A percentile compares a stretch with the other conserved stretches of the same genome.
phyloP scores from a whole-genome alignment of 2,329 filamentous ascomycete genomes.

The Xylaria sp. region DNA sequence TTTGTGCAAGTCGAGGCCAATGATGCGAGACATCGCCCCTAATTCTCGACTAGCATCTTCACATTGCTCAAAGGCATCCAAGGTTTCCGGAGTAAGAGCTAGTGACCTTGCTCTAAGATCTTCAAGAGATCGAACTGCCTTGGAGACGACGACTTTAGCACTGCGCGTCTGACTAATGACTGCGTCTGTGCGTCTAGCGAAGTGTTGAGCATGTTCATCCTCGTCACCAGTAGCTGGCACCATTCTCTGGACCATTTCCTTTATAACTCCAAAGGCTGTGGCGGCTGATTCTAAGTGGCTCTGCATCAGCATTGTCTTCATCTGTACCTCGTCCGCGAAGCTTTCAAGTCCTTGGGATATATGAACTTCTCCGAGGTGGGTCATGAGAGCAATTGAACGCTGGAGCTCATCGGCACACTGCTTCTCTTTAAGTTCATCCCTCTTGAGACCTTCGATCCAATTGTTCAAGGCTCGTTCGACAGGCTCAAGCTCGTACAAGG shows the following conservation, averaged over 20 bases:
- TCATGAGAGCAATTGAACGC: constrained; percentile 82
- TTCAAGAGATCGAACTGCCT: constrained; percentile 76
- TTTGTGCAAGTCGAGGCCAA: constrained; percentile 69
- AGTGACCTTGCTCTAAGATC: constrained; percentile 79
- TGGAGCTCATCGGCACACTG: constrained; percentile 82
- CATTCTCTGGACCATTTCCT: constrained; percentile 69
- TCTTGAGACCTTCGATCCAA: constrained; percentile 84
- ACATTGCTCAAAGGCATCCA: constrained; percentile 71
- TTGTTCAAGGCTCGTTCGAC: constrained; percentile 87
- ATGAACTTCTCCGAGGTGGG: constrained; percentile 83
- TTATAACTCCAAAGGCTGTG: constrained; percentile 46
- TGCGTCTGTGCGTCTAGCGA: constrained; percentile 72
- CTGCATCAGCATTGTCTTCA: constrained; percentile 77
- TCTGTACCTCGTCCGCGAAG: constrained; percentile 80
- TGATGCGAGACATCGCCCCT: constrained; percentile 67
- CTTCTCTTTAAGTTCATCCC: constrained; percentile 84
- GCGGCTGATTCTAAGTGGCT: constrained; percentile 82
- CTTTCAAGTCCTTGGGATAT: constrained; percentile 71
- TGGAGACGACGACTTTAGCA: constrained; percentile 81
- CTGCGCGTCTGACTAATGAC: constrained; percentile 79
- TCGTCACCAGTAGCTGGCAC: constrained; percentile 64
- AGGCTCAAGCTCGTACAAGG: constrained; percentile 85
- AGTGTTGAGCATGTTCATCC: constrained; percentile 69
- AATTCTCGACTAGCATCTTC: constrained; percentile 69
- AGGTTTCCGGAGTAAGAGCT: constrained; percentile 71